phyloP scores from a whole-genome alignment of 192 early-diverging fungal genomes.

The Podila epicladia region DNA sequence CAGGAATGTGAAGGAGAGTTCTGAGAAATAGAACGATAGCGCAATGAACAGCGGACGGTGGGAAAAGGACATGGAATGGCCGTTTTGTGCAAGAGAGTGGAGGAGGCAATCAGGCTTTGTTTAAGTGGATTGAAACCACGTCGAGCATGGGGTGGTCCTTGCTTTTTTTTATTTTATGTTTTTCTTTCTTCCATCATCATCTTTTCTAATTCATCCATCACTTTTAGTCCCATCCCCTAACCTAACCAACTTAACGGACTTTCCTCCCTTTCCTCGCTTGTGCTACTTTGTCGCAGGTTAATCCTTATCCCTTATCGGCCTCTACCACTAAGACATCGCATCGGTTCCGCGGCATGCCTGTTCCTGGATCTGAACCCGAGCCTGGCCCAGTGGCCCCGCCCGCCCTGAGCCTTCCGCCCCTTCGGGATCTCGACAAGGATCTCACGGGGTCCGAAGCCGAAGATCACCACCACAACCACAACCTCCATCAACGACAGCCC shows the following conservation, averaged over 20 bases:
- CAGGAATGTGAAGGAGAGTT: too few species aligned
- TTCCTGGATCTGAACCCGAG: constrained; percentile 3
- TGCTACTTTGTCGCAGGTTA: neutral
- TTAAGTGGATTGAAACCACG: too few species aligned
- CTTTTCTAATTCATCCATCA: neutral
- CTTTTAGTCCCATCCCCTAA: neutral
- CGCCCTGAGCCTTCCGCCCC: neutral
- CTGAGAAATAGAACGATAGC: too few species aligned
- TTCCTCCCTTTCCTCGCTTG: neutral
- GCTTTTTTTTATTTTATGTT: neutral
- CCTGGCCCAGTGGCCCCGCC: neutral
- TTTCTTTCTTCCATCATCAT: neutral
- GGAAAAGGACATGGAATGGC: too few species aligned
- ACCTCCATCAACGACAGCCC: neutral
- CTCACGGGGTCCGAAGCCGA: neutral
- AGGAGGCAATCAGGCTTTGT: too few species aligned
- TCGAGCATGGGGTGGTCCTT: too few species aligned
- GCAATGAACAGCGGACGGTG: too few species aligned
- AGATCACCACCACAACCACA: neutral
- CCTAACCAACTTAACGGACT: neutral
- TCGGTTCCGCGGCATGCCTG: neutral
- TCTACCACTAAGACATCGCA: neutral
- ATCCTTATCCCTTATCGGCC: neutral
- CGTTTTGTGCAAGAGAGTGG: too few species aligned
- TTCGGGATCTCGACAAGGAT: neutral